A percentile compares a stretch with the other conserved stretches of the same genome.
phyloP scores from a whole-genome alignment of 768 basidiomycete species.

The Panaeolus papilionaceus region DNA sequence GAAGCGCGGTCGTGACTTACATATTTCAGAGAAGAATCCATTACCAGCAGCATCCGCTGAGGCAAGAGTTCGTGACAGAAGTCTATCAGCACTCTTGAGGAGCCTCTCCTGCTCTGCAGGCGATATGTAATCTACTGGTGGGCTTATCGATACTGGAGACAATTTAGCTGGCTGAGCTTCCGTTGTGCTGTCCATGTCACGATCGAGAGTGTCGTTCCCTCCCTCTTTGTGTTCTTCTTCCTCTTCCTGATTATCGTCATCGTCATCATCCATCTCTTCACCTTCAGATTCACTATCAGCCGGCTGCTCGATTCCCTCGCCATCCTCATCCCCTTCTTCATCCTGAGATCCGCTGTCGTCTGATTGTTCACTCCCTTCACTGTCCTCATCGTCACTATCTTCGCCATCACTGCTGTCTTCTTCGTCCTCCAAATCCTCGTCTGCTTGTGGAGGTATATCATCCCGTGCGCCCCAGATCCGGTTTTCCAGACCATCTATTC shows the following conservation, averaged over 20 bases:
- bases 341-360: slow-evolving; percentile 27
- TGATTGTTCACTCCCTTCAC: slow-evolving; percentile 19
- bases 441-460: slow-evolving; percentile 29
- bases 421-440: slow-evolving; percentile 28
- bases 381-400: slow-evolving; percentile 18
- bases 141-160: slow-evolving; percentile 14
- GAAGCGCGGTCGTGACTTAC: slow-evolving; percentile 25
- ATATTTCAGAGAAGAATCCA: slow-evolving; percentile 44
- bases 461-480: slow-evolving; percentile 47
- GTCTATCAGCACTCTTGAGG: slow-evolving; percentile 40
- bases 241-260: slow-evolving; percentile 17
- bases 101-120: slow-evolving; percentile 38
- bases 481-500: slow-evolving; percentile 67
- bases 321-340: slow-evolving; percentile 20
- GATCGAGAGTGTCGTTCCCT: background rate
- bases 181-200: background rate
- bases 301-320: background rate
- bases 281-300: slow-evolving; percentile 18
- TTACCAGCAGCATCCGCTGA: slow-evolving; percentile 39
- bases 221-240: slow-evolving; percentile 4
- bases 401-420: slow-evolving; percentile 17
- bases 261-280: slow-evolving; percentile 20
- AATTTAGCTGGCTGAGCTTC: slow-evolving; percentile 8
- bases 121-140: slow-evolving; percentile 24
- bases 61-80: slow-evolving; percentile 44